These are phyloP conservation scores for Suillus discolor DNA, from an alignment of 768 basidiomycete species.

Conservation along the genomic window DNA sequence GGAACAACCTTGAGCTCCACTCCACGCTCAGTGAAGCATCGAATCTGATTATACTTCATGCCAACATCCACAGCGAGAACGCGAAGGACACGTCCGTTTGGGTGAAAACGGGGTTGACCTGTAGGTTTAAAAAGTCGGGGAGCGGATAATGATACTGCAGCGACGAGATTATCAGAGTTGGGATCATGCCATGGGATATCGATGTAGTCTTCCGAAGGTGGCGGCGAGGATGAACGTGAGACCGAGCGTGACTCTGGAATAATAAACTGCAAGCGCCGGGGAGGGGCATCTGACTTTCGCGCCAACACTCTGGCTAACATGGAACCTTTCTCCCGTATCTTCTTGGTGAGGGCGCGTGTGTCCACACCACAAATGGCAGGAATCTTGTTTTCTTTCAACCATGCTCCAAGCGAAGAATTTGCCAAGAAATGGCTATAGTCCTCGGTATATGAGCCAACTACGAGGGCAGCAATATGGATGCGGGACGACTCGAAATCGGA, in stretches of 20 bases:
- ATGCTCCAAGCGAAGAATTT: constrained; percentile 79
- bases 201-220: constrained; percentile 82
- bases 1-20: constrained; percentile 97
- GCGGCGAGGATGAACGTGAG: constrained; percentile 57
- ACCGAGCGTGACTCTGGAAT: constrained; percentile 40
- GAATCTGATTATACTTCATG: constrained; percentile 99
- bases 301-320: constrained; percentile 87
- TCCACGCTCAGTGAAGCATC: constrained; percentile 91
- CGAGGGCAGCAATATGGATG: constrained; percentile 90
- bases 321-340: constrained; percentile 90
- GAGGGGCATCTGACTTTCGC: constrained; percentile 50
- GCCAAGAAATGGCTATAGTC: constrained; percentile 96
- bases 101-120: constrained; percentile 60
- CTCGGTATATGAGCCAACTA: constrained; percentile 92
- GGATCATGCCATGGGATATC: constrained; percentile 87
- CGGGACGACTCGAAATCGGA: constrained; percentile 90
- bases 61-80: constrained; percentile 94
- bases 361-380: constrained; percentile 97
- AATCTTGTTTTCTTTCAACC: constrained; percentile 94
- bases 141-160: constrained; percentile 74
- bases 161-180: constrained; percentile 89
- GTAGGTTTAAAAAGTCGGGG: constrained; percentile 73
- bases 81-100: constrained; percentile 78
- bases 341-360: constrained; percentile 96
- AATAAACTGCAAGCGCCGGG: constrained; percentile 38